phyloP scores from a whole-genome alignment of 176 grass and related monocot genomes.

The Areca catechu region DNA sequence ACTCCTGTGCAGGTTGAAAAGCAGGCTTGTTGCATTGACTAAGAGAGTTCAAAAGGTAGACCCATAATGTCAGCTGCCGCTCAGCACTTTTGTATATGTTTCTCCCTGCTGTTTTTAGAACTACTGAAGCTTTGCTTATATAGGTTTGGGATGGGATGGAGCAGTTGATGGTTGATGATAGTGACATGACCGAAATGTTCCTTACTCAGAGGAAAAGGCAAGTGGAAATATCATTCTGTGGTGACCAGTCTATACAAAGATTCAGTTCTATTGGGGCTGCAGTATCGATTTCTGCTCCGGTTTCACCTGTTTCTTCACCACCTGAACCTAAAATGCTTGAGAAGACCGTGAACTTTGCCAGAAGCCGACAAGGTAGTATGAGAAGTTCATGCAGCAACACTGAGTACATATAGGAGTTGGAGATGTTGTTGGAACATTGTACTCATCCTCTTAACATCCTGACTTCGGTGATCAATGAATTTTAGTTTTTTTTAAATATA shows the following conservation, averaged over 20 bases:
- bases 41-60: slow-evolving; percentile 82
- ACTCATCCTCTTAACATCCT: slow-evolving; percentile 66
- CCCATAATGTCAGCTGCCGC: not conserved
- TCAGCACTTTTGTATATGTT: no score
- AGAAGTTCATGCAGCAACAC: slow-evolving; percentile 55
- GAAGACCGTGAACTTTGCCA: slow-evolving; percentile 46
- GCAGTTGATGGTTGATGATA: slow-evolving; percentile 84
- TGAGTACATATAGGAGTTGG: slow-evolving; percentile 58
- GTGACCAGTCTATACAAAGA: slow-evolving; percentile 43
- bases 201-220: slow-evolving; percentile 72
- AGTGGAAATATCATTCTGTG: slow-evolving; percentile 46
- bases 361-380: slow-evolving; percentile 53
- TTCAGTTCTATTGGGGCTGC: slow-evolving; percentile 32
- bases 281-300: slow-evolving; percentile 58
- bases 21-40: slow-evolving; percentile 73
- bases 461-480: slow-evolving; percentile 41
- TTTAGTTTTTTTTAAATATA: not conserved
- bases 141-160: slow-evolving; percentile 94
- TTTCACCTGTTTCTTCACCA: slow-evolving; percentile 57
- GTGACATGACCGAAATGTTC: slow-evolving; percentile 98
- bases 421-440: slow-evolving; percentile 93
- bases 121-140: no score
- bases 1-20: slow-evolving; percentile 65
- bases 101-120: no score
- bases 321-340: slow-evolving; percentile 40